These are phyloP conservation scores for Conidiobolus incongruus DNA, from an alignment of 371 early-diverging fungal genomes.

Conservation along the genomic window DNA sequence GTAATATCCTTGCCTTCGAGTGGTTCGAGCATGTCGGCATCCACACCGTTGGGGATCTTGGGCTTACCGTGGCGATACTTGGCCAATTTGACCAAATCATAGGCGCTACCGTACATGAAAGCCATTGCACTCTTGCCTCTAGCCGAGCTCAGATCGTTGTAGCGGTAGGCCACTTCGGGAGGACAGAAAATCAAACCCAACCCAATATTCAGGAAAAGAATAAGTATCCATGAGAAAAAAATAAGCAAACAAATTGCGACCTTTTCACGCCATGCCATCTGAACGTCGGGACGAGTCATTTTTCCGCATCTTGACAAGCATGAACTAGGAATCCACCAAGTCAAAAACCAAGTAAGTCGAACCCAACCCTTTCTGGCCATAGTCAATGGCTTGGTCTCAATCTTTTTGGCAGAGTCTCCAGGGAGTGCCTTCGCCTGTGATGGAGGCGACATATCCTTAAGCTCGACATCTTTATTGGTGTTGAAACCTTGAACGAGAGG, in stretches of 20 bases:
- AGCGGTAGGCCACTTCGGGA: slow-evolving; percentile 28
- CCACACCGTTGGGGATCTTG: slow-evolving; percentile 12
- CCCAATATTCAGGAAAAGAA: slow-evolving; percentile 31
- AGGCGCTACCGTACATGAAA: slow-evolving; percentile 49
- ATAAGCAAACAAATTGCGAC: slow-evolving; percentile 56
- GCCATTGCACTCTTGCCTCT: slow-evolving; percentile 18
- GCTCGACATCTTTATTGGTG: no score
- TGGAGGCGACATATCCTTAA: no score
- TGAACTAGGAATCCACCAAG: slow-evolving; percentile 66
- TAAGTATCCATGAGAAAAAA: slow-evolving; percentile 19
- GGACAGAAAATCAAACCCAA: slow-evolving; percentile 28
- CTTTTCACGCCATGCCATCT: slow-evolving; percentile 90
- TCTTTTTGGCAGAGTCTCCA: no score
- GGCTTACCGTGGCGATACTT: slow-evolving; percentile 15
- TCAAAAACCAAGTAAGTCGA: slow-evolving; percentile 44
- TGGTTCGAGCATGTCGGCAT: slow-evolving; percentile 20
- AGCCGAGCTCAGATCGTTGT: slow-evolving; percentile 17
- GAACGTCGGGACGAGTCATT: no score
- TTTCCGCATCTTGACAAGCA: slow-evolving; percentile 28
- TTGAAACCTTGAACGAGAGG: no score
- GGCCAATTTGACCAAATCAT: slow-evolving; percentile 32
- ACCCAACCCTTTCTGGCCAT: slow-evolving; percentile 44
- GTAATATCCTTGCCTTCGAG: slow-evolving; percentile 49
- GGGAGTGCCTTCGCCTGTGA: no score
- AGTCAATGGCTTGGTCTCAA: slow-evolving; percentile 6